These are phyloP conservation scores for Albugo candida DNA, from an alignment of 352 stramenopile species.

Conservation along the genomic window DNA sequence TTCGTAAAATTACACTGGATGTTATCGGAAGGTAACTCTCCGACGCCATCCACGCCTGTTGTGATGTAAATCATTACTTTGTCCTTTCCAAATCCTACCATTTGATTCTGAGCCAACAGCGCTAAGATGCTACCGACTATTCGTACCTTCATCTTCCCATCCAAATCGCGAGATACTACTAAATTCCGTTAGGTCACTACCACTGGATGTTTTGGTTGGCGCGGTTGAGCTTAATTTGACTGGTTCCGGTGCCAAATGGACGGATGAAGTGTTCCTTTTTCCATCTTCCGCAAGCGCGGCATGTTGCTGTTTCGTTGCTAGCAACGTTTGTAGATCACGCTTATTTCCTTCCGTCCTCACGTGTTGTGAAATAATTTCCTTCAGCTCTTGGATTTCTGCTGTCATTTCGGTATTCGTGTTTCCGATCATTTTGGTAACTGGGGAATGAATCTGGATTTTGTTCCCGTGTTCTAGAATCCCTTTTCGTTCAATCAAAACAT, in stretches of 20 bases:
- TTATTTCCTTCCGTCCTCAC: constrained; percentile 31
- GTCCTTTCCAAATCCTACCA: constrained; percentile 55
- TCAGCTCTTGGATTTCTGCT: constrained; percentile 45
- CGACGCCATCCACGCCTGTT: constrained; percentile 63
- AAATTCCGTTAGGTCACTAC: constrained; percentile 32
- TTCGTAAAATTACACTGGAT: constrained; percentile 64
- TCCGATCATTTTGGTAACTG: constrained; percentile 8
- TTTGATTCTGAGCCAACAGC: not conserved
- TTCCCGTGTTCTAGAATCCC: not conserved
- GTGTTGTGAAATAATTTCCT: constrained; percentile 28
- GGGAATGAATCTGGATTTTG: not conserved
- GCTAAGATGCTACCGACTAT: not conserved
- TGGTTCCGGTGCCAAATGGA: constrained; percentile 7
- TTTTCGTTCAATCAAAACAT: not conserved
- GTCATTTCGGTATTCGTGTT: constrained; percentile 12
- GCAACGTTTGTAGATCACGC: constrained; percentile 35
- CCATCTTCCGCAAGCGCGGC: constrained; percentile 11
- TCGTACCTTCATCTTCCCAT: constrained; percentile 61
- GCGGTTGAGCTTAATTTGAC: constrained; percentile 14
- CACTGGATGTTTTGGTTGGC: constrained; percentile 3
- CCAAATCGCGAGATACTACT: constrained; percentile 74
- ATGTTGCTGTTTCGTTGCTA: constrained; percentile 33
- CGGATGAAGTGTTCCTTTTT: constrained; percentile 5
- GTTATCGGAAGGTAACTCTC: constrained; percentile 42
- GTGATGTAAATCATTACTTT: constrained; percentile 72